phyloP scores from a whole-genome alignment of 495 filamentous ascomycete species.

The Lophiostoma macrostomum region DNA sequence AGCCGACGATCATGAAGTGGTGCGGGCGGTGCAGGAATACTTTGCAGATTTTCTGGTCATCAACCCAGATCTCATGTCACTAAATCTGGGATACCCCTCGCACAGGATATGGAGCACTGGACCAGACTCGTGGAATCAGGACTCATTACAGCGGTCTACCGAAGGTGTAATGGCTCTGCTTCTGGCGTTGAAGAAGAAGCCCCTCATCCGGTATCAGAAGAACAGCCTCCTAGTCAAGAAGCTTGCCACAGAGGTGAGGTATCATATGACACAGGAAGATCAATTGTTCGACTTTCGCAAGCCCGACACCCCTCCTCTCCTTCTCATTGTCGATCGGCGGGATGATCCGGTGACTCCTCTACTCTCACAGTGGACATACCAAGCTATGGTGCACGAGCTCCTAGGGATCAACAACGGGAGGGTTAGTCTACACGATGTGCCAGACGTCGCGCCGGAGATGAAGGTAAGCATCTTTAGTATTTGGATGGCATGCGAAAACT shows the following conservation, averaged over 20 bases:
- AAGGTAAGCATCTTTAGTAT: slow-evolving; percentile 44
- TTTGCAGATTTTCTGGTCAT: slow-evolving; percentile 94
- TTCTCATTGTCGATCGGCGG: slow-evolving; percentile 84
- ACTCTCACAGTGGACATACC: slow-evolving; percentile 97
- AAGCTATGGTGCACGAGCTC: slow-evolving; percentile 97
- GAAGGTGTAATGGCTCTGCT: slow-evolving; percentile 83
- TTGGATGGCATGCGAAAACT: neutral
- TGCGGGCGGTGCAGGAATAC: slow-evolving; percentile 86
- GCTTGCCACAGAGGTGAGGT: slow-evolving; percentile 84
- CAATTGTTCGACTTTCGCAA: slow-evolving; percentile 96
- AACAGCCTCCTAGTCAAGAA: slow-evolving; percentile 90
- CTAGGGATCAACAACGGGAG: slow-evolving; percentile 90
- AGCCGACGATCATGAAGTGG: slow-evolving; percentile 97
- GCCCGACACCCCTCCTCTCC: slow-evolving; percentile 89
- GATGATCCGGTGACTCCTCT: slow-evolving; percentile 96
- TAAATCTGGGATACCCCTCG: slow-evolving; percentile 70
- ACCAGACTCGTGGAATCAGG: slow-evolving; percentile 86
- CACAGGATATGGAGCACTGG: slow-evolving; percentile 70
- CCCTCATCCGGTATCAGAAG: slow-evolving; percentile 89
- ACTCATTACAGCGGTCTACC: slow-evolving; percentile 75
- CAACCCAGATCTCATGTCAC: slow-evolving; percentile 87
- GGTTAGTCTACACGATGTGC: slow-evolving; percentile 81
- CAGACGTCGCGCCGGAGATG: slow-evolving; percentile 84
- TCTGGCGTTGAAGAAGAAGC: slow-evolving; percentile 90
- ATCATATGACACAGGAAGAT: slow-evolving; percentile 91